Base-by-base conservation (phyloP, 2,329 filamentous ascomycete genomes). In the Pseudogymnoascus sp. region DNA sequence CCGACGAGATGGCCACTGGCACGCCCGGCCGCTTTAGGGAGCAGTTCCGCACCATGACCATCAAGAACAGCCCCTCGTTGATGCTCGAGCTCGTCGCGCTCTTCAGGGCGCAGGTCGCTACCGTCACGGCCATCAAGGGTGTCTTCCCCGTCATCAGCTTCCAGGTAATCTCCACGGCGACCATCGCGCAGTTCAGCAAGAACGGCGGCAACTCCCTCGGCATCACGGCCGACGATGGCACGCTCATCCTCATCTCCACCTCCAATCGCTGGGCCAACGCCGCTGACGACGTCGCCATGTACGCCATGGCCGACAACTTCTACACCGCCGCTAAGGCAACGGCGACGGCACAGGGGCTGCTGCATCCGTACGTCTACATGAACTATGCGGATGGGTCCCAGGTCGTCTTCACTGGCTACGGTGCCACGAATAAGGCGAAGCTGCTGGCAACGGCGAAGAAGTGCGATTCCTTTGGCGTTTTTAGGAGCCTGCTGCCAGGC, bases 341-440 rank as follows among this genome's bases (percentile, higher is more conserved):
- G 40, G 21, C 36, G 18, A 25, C 23, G 10, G 31, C 25, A 18
- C 12, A 37, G 23, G 63, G 62, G 10, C 28, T 66, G 8, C 59
- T 62, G 7, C 53, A 65, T 46, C 34, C 18, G 16, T 68, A 62
- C 56, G 34, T 63, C 14, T 81, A 81, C 67, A 72, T 78, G 31
- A 81, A 82, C 66, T 81, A 82, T 63, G 79, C 78, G 0, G 73
- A 74, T 8, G 67, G 70, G 37, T 71, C 70, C 21, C 79, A 82
- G 64, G 68, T 77, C 31, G 74, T 78, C 1, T 70, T 82, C 16
- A 14, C 66, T 0, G 70, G 75, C 8, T 82, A 81, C 62, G 78
- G 79, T 0, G 36, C 66, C 2, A 69, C 72, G 0, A 81, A 77
- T 16, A 65, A 77, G 42, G 68, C 68, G 3, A 75, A 69, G 18